These are phyloP conservation scores for Dryas alaskensis DNA, from an alignment of 306 rosid genomes.

Conservation along the genomic window DNA sequence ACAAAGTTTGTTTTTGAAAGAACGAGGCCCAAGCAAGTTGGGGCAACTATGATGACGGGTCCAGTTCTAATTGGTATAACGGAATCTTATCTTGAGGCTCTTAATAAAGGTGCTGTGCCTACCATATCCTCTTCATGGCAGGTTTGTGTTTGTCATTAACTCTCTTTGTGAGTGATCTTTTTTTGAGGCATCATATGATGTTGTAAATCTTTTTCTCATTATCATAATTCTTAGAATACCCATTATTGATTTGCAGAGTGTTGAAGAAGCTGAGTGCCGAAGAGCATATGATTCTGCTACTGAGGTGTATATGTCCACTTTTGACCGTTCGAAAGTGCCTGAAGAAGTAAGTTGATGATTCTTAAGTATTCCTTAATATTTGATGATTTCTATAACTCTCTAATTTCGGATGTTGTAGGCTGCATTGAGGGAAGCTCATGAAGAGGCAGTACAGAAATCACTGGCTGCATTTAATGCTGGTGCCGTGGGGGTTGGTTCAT, in stretches of 20 bases:
- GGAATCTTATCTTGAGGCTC: conserved; percentile 82
- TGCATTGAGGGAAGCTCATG: conserved; percentile 87
- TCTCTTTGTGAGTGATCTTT: background rate
- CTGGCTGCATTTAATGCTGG: conserved; percentile 64
- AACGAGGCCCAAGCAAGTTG: conserved; percentile 95
- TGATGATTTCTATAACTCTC: conserved; percentile 20
- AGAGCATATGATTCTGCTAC: conserved; percentile 76
- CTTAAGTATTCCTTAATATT: conserved; percentile 19
- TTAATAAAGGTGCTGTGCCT: conserved; percentile 96
- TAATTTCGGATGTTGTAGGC: conserved; percentile 47
- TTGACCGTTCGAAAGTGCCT: conserved; percentile 72
- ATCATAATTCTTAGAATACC: no score
- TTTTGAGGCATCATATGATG: background rate
- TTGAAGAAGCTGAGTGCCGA: conserved; percentile 92
- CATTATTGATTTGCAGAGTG: conserved; percentile 55
- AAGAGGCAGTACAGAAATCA: conserved; percentile 74
- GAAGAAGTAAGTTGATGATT: conserved; percentile 70
- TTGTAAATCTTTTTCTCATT: no score
- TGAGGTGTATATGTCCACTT: conserved; percentile 67
- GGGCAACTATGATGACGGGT: conserved; percentile 94
- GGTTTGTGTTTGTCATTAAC: conserved; percentile 43
- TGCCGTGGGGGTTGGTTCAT: conserved; percentile 86
- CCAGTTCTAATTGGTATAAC: conserved; percentile 84
- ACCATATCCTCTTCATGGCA: conserved; percentile 96
- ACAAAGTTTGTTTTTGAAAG: conserved; percentile 86